Evolutionary conservation across 2,329 filamentous ascomycete species (phyloP).

Genomic region (Apiospora aurea): DNA sequence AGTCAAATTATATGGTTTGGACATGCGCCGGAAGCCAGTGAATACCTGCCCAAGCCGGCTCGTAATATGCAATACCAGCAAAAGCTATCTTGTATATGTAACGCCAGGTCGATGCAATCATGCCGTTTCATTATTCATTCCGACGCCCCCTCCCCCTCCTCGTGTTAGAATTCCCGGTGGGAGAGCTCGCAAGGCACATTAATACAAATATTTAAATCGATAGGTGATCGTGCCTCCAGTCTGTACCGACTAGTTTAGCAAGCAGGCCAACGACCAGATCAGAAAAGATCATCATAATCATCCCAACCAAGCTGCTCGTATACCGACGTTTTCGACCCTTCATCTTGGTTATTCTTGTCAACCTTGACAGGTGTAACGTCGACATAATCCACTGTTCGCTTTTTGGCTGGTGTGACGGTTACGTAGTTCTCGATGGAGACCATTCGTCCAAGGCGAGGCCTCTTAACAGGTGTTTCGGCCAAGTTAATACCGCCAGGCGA

Average conservation of each 20-base stretch:
- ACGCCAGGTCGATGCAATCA: slow-evolving; percentile 32
- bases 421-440: slow-evolving; percentile 34
- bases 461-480: slow-evolving; percentile 48
- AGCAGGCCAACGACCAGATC: background rate
- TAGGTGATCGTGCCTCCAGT: background rate
- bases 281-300: slow-evolving; percentile 52
- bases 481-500: slow-evolving; percentile 36
- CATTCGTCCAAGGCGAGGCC: slow-evolving; percentile 22
- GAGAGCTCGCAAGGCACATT: background rate
- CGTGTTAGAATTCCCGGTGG: background rate
- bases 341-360: slow-evolving; percentile 29
- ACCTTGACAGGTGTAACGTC: slow-evolving; percentile 21
- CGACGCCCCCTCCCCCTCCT: background rate
- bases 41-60: background rate
- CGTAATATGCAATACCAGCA: slow-evolving; percentile 10
- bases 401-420: slow-evolving; percentile 37
- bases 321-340: slow-evolving; percentile 49
- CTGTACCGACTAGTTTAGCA: background rate
- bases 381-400: slow-evolving; percentile 21
- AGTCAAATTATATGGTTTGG: background rate
- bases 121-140: slow-evolving; percentile 33
- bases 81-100: slow-evolving; percentile 12
- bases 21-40: slow-evolving; percentile 7
- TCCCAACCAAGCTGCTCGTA: slow-evolving; percentile 66
- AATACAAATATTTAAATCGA: slow-evolving; percentile 6